Conservation (phyloP, 345 rosid genomes). For the Rhizophora mangle region DNA sequence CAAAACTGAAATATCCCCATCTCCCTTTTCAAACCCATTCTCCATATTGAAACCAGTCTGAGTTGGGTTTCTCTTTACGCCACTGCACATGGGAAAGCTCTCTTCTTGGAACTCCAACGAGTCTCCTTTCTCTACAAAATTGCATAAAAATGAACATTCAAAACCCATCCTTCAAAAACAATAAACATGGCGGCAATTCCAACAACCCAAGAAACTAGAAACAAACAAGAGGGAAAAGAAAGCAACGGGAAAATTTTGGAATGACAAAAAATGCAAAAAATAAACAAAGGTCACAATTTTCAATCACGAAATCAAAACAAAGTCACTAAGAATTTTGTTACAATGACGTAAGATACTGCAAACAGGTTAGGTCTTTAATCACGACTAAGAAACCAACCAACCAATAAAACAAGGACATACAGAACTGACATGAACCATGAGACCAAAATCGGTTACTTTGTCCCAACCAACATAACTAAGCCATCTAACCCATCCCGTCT, state of each 20-base stretch:
- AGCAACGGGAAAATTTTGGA: neutral
- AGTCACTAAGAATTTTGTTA: neutral
- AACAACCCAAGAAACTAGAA: neutral
- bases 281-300: no score
- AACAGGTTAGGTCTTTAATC: conserved; percentile 10
- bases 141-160: conserved; percentile 18
- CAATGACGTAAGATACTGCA: conserved; percentile 10
- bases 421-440: conserved; percentile 3
- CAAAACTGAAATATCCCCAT: conserved; percentile 45
- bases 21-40: conserved; percentile 16
- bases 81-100: conserved; percentile 40
- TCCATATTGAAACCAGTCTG: conserved; percentile 22
- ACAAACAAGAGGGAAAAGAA: neutral
- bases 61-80: conserved; percentile 31
- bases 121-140: conserved; percentile 20
- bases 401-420: conserved; percentile 13
- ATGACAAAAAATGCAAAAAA: neutral
- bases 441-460: conserved; percentile 34
- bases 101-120: conserved; percentile 7
- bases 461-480: conserved; percentile 34
- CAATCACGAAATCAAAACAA: neutral
- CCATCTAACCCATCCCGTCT: conserved; percentile 11
- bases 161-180: conserved; percentile 11
- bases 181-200: neutral
- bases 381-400: neutral